phyloP scores from a whole-genome alignment of 2,329 filamentous ascomycete genomes.

The Colletotrichum lini region DNA sequence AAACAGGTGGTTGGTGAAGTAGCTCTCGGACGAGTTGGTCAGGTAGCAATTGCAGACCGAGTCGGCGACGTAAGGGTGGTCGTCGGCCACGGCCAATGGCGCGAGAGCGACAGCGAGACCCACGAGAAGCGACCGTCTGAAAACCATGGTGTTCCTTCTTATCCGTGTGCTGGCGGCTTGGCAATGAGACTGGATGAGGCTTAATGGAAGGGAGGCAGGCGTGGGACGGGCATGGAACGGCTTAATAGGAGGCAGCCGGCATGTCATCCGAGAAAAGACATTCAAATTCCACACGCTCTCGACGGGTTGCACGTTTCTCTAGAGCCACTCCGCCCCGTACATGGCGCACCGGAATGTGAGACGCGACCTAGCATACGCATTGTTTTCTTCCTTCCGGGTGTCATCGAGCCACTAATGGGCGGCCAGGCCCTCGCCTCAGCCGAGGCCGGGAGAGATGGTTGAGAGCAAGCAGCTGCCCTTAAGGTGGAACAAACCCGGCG shows the following conservation, averaged over 20 bases:
- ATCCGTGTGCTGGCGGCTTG: constrained; percentile 7
- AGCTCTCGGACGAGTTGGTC: constrained; percentile 61
- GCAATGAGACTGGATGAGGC: constrained; percentile 9
- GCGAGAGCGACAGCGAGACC: constrained; percentile 28
- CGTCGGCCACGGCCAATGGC: constrained; percentile 27
- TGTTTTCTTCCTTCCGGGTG: constrained; percentile 10
- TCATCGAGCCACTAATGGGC: constrained; percentile 15
- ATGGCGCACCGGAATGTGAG: constrained; percentile 40
- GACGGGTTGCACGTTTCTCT: constrained; percentile 14
- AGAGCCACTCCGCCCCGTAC: neutral
- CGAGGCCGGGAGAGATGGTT: neutral
- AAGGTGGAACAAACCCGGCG: constrained; percentile 12
- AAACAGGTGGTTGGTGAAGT: constrained; percentile 63
- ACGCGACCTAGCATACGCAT: constrained; percentile 28
- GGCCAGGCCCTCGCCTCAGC: constrained; percentile 28
- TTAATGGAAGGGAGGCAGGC: neutral
- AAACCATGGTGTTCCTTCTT: constrained; percentile 20
- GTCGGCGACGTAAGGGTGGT: constrained; percentile 48
- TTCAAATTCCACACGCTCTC: neutral
- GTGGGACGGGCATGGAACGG: constrained; percentile 1
- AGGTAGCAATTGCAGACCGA: constrained; percentile 63
- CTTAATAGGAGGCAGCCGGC: constrained; percentile 6
- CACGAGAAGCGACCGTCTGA: constrained; percentile 45
- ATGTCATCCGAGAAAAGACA: neutral
- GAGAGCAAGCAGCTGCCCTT: too few relatives aligned